A percentile compares a stretch with the other conserved stretches of the same genome.
Conservation (phyloP, 169 alveolate genomes). For the Plasmodium malariae region DNA sequence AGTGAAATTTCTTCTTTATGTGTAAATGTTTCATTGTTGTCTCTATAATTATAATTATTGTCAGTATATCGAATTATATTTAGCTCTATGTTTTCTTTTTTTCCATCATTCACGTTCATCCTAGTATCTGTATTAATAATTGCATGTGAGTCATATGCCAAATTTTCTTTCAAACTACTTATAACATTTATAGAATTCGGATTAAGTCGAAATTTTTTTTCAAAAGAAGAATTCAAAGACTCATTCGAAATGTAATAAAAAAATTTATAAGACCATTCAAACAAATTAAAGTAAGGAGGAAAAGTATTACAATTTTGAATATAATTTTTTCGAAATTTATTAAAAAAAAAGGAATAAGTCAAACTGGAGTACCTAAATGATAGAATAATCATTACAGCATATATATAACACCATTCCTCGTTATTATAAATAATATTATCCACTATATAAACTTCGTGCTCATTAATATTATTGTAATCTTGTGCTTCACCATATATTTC, state of each 20-base stretch:
- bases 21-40: neutral
- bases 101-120: no score
- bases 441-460: conserved; percentile 28
- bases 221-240: conserved; percentile 1
- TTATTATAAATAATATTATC: conserved; percentile 51
- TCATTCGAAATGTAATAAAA: conserved; percentile 43
- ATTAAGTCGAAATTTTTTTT: conserved; percentile 5
- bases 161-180: no score
- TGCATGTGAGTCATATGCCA: no score
- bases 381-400: conserved; percentile 20
- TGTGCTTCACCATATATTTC: conserved; percentile 11
- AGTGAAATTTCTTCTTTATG: conserved; percentile 26
- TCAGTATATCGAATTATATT: neutral
- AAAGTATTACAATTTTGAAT: conserved; percentile 18
- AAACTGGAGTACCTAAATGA: conserved; percentile 36
- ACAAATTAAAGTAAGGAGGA: conserved; percentile 57
- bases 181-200: no score
- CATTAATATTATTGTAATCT: conserved; percentile 1
- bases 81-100: neutral
- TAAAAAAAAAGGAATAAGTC: conserved; percentile 37
- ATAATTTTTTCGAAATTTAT: conserved; percentile 24
- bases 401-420: conserved; percentile 66
- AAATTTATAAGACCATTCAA: conserved; percentile 51
- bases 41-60: neutral
- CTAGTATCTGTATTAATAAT: no score